These are phyloP conservation scores for Tulasnella sp. DNA, from an alignment of 768 basidiomycete species.

Conservation along the genomic window DNA sequence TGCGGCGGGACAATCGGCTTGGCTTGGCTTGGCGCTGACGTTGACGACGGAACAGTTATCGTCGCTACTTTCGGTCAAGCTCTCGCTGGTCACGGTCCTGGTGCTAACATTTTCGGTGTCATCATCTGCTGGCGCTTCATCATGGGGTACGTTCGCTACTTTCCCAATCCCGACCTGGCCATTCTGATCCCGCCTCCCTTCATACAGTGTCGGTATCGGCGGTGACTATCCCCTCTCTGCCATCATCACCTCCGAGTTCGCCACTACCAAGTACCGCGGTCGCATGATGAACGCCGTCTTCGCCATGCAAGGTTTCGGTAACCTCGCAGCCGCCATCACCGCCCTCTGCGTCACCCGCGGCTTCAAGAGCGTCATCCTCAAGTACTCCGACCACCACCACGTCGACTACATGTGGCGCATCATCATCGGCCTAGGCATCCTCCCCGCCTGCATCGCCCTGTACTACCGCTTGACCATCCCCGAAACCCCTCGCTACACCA, in stretches of 20 bases:
- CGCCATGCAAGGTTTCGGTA: constrained; percentile 82
- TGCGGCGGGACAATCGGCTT: not conserved
- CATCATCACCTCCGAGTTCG: constrained; percentile 79
- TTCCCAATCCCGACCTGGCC: not conserved
- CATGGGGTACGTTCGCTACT: constrained; percentile 41
- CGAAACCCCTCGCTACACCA: constrained; percentile 86
- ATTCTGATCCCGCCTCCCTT: not conserved
- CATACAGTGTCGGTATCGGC: constrained; percentile 80
- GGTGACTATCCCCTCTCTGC: constrained; percentile 85
- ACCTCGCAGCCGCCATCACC: constrained; percentile 71
- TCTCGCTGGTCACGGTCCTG: constrained; percentile 61
- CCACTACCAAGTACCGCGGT: constrained; percentile 69
- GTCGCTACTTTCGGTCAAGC: constrained; percentile 76
- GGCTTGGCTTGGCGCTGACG: constrained; percentile 8
- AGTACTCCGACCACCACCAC: constrained; percentile 40
- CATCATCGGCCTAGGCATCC: constrained; percentile 80
- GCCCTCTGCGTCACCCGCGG: constrained; percentile 59
- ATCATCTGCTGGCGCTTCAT: constrained; percentile 83
- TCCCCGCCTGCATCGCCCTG: constrained; percentile 75
- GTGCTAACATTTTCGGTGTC: constrained; percentile 67
- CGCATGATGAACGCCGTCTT: constrained; percentile 89
- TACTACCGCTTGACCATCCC: constrained; percentile 65
- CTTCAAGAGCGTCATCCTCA: constrained; percentile 59
- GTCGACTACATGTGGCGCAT: constrained; percentile 83
- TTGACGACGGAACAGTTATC: constrained; percentile 45